Evolutionary conservation across 805 yeast genomes (phyloP).

Genomic region (Yueomyces sp.): DNA sequence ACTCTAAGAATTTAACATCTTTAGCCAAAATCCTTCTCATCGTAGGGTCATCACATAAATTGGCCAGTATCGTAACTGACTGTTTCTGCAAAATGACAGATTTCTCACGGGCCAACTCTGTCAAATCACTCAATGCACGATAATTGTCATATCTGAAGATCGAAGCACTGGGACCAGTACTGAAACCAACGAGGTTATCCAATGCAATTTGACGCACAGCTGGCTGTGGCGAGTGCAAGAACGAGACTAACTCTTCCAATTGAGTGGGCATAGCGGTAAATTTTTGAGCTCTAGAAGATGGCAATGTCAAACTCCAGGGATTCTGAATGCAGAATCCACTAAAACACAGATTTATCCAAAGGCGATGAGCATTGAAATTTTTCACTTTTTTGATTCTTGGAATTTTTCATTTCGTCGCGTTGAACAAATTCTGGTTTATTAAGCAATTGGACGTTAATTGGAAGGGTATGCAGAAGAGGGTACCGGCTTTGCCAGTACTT

Average conservation of each 20-base stretch:
- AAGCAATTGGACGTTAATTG: no score
- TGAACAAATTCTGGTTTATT: no score
- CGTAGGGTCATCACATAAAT: slow-evolving; percentile 57
- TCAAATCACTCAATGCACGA: slow-evolving; percentile 62
- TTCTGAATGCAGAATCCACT: no score
- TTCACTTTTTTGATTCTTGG: no score
- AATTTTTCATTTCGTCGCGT: no score
- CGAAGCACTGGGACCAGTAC: slow-evolving; percentile 52
- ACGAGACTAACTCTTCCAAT: slow-evolving; percentile 53
- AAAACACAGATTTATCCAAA: background rate
- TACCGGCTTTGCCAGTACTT: no score
- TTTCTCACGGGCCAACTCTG: slow-evolving; percentile 38
- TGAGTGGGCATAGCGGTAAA: slow-evolving; percentile 33
- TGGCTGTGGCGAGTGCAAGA: slow-evolving; percentile 70
- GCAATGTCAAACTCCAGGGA: no score
- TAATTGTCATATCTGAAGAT: slow-evolving; percentile 60
- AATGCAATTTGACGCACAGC: slow-evolving; percentile 74
- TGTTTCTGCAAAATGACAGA: slow-evolving; percentile 46
- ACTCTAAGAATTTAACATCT: slow-evolving; percentile 44
- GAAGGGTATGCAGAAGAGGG: no score
- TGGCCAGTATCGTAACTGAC: slow-evolving; percentile 68
- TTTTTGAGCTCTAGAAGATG: no score
- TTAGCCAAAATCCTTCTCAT: slow-evolving; percentile 54
- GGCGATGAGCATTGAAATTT: slow-evolving; percentile 3
- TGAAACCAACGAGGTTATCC: slow-evolving; percentile 69